Evolutionary conservation across 2,329 filamentous ascomycete species (phyloP).

Genomic region (Colletotrichum tanaceti): DNA sequence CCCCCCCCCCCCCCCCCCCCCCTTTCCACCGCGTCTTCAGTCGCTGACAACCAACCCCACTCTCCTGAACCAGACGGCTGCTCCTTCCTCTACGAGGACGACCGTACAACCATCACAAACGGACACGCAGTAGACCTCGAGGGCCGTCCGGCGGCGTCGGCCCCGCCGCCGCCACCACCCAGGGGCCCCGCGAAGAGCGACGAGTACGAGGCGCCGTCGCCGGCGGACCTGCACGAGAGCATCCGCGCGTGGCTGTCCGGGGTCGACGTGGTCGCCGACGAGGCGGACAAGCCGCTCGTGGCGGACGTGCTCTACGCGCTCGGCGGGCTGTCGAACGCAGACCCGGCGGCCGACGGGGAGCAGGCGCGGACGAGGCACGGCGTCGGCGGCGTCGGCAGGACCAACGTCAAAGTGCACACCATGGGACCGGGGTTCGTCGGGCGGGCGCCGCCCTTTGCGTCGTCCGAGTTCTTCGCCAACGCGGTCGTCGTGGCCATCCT

Average conservation of each 20-base stretch:
- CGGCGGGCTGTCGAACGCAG: background rate
- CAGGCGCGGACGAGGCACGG: background rate
- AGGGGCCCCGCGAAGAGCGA: background rate
- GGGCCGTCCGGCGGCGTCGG: background rate
- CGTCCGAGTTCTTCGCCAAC: conserved; percentile 35
- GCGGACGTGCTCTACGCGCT: conserved; percentile 22
- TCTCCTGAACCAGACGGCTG: conserved; percentile 20
- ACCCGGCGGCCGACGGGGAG: background rate
- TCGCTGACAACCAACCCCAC: too few relatives aligned
- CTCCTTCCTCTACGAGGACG: conserved; percentile 22
- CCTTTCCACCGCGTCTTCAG: background rate
- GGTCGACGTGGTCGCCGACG: conserved; percentile 16
- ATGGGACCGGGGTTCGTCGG: conserved; percentile 32
- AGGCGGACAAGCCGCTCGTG: conserved; percentile 21
- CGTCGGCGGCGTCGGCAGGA: background rate
- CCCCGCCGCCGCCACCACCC: too few relatives aligned
- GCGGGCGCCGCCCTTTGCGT: conserved; percentile 26
- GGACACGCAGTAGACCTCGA: background rate
- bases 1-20: too few relatives aligned
- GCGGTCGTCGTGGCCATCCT: conserved; percentile 29
- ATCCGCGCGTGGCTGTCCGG: conserved; percentile 32
- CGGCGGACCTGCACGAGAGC: conserved; percentile 12
- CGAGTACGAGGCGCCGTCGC: background rate
- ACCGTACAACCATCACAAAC: conserved; percentile 3
- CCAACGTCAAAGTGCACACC: conserved; percentile 28